Evolutionary conservation across 192 early-diverging fungal genomes (phyloP).

Genomic region (Martensiomyces pterosporus): DNA sequence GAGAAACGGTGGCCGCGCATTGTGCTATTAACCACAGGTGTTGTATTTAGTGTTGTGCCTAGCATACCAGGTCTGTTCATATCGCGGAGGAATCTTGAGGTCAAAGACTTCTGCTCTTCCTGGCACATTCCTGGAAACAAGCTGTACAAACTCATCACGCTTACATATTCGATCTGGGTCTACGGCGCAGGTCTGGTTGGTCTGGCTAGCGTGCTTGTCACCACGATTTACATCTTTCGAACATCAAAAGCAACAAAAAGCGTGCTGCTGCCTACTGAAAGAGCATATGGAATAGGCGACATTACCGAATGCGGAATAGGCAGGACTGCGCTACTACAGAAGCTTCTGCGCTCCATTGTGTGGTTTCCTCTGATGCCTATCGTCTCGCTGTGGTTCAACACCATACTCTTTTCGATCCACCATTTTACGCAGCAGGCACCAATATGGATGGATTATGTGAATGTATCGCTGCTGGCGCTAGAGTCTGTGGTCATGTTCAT

Average conservation of each 20-base stretch:
- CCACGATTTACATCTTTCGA: constrained; percentile 14
- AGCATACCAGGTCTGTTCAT: constrained; percentile 12
- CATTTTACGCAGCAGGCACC: constrained; percentile 17
- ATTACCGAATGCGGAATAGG: neutral
- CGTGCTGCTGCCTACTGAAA: constrained; percentile 1
- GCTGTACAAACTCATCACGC: constrained; percentile 11
- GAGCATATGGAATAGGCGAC: constrained; percentile 7
- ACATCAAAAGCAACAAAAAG: constrained; percentile 9
- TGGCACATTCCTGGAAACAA: neutral
- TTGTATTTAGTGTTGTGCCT: constrained; percentile 12
- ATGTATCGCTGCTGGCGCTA: constrained; percentile 21
- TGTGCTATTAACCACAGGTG: constrained; percentile 6
- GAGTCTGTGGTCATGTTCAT: constrained; percentile 27
- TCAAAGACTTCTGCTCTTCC: constrained; percentile 11
- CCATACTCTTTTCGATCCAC: constrained; percentile 10
- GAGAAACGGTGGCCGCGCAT: constrained; percentile 24
- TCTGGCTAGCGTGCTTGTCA: constrained; percentile 8
- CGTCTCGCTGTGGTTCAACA: constrained; percentile 36
- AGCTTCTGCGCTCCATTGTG: constrained; percentile 22
- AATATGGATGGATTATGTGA: constrained; percentile 24
- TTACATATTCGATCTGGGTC: constrained; percentile 14
- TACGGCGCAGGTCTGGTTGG: constrained; percentile 29
- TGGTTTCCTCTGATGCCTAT: constrained; percentile 43
- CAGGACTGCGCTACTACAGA: constrained; percentile 12
- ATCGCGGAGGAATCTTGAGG: neutral